Conservation (phyloP, 345 rosid genomes). For the Melaleuca alternifolia region DNA sequence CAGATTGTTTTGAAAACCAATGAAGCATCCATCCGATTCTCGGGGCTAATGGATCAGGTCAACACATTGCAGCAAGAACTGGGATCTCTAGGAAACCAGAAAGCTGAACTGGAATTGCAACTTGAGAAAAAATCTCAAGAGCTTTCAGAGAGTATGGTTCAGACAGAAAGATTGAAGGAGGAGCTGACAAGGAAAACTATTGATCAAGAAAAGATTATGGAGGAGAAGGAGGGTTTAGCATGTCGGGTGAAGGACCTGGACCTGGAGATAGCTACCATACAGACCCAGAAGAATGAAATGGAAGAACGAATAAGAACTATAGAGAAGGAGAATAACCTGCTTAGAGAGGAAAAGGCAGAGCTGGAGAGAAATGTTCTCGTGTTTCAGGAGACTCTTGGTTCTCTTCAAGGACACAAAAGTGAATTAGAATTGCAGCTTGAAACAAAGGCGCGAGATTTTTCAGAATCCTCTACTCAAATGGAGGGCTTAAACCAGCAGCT, state of each 20-base stretch:
- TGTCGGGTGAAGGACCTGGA: constrained; percentile 13
- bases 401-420: constrained; percentile 2
- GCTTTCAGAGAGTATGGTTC: constrained; percentile 32
- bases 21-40: constrained; percentile 42
- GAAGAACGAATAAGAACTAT: constrained; percentile 11
- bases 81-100: constrained; percentile 39
- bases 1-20: constrained; percentile 28
- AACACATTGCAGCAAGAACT: constrained; percentile 35
- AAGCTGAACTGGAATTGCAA: constrained; percentile 40
- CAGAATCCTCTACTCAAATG: constrained; percentile 10
- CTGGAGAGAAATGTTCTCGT: constrained; percentile 3
- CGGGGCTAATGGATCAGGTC: constrained; percentile 41
- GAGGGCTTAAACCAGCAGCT: constrained; percentile 33
- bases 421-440: constrained; percentile 3
- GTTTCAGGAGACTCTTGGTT: neutral
- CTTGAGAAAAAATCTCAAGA: constrained; percentile 43
- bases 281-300: constrained; percentile 9
- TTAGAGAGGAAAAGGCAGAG: constrained; percentile 10
- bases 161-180: constrained; percentile 16
- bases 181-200: constrained; percentile 6
- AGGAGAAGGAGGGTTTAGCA: constrained; percentile 10
- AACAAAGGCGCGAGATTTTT: constrained; percentile 2
- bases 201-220: constrained; percentile 10
- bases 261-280: constrained; percentile 7
- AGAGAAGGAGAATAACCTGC: neutral